These are phyloP conservation scores for Sporisorium sorghi DNA, from an alignment of 1,284 basidiomycete species.

Conservation along the genomic window DNA sequence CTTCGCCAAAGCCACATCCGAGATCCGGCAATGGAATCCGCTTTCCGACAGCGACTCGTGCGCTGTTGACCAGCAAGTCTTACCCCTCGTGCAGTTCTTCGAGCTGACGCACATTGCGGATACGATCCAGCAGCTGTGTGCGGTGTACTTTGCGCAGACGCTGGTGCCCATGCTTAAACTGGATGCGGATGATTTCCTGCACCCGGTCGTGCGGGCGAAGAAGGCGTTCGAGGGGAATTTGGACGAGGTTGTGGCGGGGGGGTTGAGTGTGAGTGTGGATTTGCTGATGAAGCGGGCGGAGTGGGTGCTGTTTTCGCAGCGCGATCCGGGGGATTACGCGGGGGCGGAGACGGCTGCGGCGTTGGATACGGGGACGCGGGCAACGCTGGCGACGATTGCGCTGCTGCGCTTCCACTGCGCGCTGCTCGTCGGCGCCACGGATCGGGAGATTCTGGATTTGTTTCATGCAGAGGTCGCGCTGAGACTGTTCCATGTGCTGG, in stretches of 20 bases:
- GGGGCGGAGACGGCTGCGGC: constrained; percentile 35
- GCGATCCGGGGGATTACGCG: constrained; percentile 83
- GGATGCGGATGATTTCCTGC: constrained; percentile 86
- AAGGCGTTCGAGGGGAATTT: constrained; percentile 90
- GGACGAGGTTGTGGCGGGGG: constrained; percentile 91
- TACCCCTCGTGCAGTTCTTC: constrained; percentile 94
- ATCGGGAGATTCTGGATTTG: constrained; percentile 93
- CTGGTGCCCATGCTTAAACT: constrained; percentile 70
- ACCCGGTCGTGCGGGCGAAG: constrained; percentile 92
- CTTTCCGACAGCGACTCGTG: constrained; percentile 19
- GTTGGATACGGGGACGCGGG: constrained; percentile 78
- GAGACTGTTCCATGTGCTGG: constrained; percentile 86
- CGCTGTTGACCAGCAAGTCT: constrained; percentile 79
- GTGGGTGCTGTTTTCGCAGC: constrained; percentile 85
- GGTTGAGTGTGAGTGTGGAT: constrained; percentile 93
- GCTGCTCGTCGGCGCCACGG: constrained; percentile 89
- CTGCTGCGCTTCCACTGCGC: constrained; percentile 90
- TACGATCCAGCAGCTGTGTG: constrained; percentile 95
- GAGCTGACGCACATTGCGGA: constrained; percentile 97
- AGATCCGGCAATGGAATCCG: constrained; percentile 56
- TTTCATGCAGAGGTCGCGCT: constrained; percentile 97
- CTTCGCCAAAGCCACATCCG: constrained; percentile 78
- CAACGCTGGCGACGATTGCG: constrained; percentile 85
- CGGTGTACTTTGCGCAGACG: constrained; percentile 97
- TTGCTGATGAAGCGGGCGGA: constrained; percentile 98